Evolutionary conservation across 371 early-diverging fungal genomes (phyloP).

Genomic region (Phascolomyces articulosus): DNA sequence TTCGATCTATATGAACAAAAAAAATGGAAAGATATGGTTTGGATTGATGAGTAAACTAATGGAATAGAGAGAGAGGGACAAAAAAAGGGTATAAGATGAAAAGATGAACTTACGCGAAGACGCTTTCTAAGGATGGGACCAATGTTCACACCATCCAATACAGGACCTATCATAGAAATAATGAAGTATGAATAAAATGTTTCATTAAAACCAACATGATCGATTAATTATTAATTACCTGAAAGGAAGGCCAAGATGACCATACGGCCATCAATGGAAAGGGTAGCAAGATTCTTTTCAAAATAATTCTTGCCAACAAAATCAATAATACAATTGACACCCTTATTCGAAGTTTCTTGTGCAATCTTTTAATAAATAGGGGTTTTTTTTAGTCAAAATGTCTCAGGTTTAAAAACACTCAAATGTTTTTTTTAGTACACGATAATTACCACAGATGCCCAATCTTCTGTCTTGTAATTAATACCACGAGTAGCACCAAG

Average conservation of each 20-base stretch:
- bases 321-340: constrained; percentile 75
- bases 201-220: too few species aligned
- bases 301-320: constrained; percentile 75
- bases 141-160: constrained; percentile 54
- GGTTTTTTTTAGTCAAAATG: too few species aligned
- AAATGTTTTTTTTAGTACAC: neutral
- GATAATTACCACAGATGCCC: constrained; percentile 53
- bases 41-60: too few species aligned
- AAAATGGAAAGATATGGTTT: too few species aligned
- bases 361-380: too few species aligned
- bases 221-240: too few species aligned
- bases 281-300: constrained; percentile 58
- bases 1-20: too few species aligned
- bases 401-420: constrained; percentile 6
- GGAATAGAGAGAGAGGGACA: too few species aligned
- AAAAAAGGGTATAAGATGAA: neutral
- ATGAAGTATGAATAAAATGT: neutral
- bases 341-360: constrained; percentile 58
- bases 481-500: constrained; percentile 76
- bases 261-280: constrained; percentile 78
- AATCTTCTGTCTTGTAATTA: constrained; percentile 74
- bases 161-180: constrained; percentile 25
- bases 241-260: constrained; percentile 70
- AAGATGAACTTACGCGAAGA: constrained; percentile 42
- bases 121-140: constrained; percentile 66